Evolutionary conservation across 2,329 filamentous ascomycete species (phyloP).

Genomic region (Talaromyces sp.): DNA sequence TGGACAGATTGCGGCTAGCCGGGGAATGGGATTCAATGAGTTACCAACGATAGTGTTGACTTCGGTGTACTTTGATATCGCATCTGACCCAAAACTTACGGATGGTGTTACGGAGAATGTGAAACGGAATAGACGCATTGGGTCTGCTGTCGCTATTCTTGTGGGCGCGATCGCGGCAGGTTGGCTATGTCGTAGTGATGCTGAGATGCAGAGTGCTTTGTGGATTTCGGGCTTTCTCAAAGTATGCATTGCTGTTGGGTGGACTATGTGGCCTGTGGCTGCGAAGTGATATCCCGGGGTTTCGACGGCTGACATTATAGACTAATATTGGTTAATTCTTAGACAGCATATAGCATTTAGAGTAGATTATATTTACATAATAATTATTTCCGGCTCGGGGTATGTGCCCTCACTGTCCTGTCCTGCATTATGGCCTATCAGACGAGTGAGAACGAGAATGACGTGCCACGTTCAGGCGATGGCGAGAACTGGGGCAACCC

Average conservation of each 20-base stretch:
- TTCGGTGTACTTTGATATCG: slow-evolving; percentile 44
- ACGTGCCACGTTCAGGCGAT: slow-evolving; percentile 1
- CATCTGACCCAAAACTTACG: slow-evolving; percentile 36
- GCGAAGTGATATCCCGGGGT: neutral
- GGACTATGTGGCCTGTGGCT: slow-evolving; percentile 34
- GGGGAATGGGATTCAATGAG: slow-evolving; percentile 39
- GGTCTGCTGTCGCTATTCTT: slow-evolving; percentile 34
- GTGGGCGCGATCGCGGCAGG: slow-evolving; percentile 40
- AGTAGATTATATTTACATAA: no score
- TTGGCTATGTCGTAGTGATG: slow-evolving; percentile 38
- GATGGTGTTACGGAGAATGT: slow-evolving; percentile 33
- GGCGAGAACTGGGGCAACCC: slow-evolving; percentile 9
- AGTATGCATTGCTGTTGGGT: slow-evolving; percentile 31
- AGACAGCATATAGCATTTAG: neutral
- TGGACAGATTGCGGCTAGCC: slow-evolving; percentile 40
- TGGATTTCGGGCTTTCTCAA: slow-evolving; percentile 42
- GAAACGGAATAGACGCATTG: slow-evolving; percentile 36
- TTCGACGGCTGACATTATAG: neutral
- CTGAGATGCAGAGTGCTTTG: slow-evolving; percentile 40
- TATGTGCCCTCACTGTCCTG: no score
- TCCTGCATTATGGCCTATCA: no score
- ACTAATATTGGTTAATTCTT: neutral
- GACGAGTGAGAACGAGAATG: slow-evolving; percentile 4
- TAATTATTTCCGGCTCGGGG: no score
- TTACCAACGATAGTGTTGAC: slow-evolving; percentile 45